Evolutionary conservation across 2,329 filamentous ascomycete genomes (phyloP), one percentile per base, ranked within the genome.

Genomic region (Ascochyta pisi): DNA sequence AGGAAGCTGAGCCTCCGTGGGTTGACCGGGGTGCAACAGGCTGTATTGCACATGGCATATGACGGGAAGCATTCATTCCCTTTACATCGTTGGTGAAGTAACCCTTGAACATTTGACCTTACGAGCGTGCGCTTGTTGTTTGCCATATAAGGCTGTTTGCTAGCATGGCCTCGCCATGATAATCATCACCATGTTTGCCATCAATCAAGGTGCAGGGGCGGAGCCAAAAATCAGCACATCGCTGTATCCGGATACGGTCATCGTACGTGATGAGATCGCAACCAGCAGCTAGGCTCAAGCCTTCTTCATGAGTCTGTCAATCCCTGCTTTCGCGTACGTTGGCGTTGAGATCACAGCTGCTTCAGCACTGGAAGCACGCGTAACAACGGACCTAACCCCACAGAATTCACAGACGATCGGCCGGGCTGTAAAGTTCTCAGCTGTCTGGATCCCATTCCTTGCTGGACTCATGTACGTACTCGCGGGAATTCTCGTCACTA

Each of bases 311-410:
- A 55, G 51, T 24, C 42, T 59, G 9, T 55, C 56, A 4, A 69
- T 71, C 7, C 69, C 73, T 23, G 65, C 69, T 3, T 76, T 70
- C 42, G 65, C 73, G 19, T 76, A 71, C 54, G 67, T 75, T 19
- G 72, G 72, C 1, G 66, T 76, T 34, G 73, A 76, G 45, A 65
- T 71, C 39, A 66, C 72, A 1, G 70, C 72, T 2, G 72, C 71
- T 0, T 70, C 67, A 10, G 70, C 73, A 5, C 58, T 75, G 2
- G 73, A 75, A 54, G 70, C 71, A 3, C 59, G 64, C 2, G 51
- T 50, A 7, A 47, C 47, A 9, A 16, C 37, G 26, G 44, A 43
- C 15, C 29, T 26, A 24, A 46, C 15, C 16, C 34, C 50, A 23
- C 31, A n/a, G 16, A 33, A 38, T 9, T 31, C 39, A 5, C 13